Base-by-base conservation (phyloP, 1,284 basidiomycete genomes). In the Singerocomus rubriflavus region DNA sequence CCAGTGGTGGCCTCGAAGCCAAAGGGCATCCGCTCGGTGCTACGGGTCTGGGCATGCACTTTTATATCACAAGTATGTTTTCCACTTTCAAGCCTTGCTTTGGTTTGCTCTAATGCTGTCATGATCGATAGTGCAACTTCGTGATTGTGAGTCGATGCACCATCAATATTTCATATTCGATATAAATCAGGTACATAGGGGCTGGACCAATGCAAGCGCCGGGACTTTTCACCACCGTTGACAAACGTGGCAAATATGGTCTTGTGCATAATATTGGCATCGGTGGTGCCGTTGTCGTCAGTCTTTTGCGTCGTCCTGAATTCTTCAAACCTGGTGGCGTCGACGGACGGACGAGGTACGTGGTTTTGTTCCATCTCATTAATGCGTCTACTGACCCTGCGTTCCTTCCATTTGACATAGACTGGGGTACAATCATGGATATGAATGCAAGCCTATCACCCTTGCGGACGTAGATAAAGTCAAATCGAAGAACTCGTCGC, bases 11-110 rank as follows among this genome's bases (percentile, higher is more conserved):
- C 0, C 77, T 94, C 30, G 90, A 93, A 65, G 88, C 88, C 31
- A 93, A 93, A 65, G 91, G 91, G 2, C 87, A 91, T 65, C 90
- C 90, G 3, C 75, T 93, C 17, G 91, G 91, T 37, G 91, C 91
- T 2, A 91, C n/a, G n/a, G n/a, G n/a, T n/a, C n/a, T 93, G 14
- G 91, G 88, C 32, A 93, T 92, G 89, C 86, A 91, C 64, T 92
- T 91, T 67, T 93, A 91, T 65, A 88, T 93, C 55, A 79, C 84
- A 57, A 88, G 85, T 84, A 66, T 58, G 83, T 75, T 57, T 9
- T 58, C 61, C n/a, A 3, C 35, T 27, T 17, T 38, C 21, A 21
- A 4, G 21, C 37, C 8, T 10, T 11, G 10, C 17, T 16, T 21
- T 12, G 27, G 17, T 4, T 0, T 30, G 21, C 27, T 17, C 27